Conservation (phyloP, 176 grass and related monocot genomes). For the Aegilops umbellulata region DNA sequence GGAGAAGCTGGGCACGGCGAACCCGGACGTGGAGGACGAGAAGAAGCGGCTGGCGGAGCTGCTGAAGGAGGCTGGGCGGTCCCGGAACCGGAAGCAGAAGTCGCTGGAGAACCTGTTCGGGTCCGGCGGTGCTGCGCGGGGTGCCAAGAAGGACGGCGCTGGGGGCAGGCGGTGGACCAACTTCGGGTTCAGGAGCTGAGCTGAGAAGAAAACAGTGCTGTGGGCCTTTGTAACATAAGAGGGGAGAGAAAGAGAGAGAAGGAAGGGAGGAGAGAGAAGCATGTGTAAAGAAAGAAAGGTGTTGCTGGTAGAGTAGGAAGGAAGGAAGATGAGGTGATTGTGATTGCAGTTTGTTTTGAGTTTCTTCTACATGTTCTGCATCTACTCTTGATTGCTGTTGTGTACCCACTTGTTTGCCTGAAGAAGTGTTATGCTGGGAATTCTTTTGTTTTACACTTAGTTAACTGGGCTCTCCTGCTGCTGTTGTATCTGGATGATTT, state of each 20-base stretch:
- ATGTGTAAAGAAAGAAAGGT: conserved; percentile 58
- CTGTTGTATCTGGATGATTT: conserved; percentile 19
- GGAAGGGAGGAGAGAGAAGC: not conserved
- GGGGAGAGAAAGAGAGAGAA: not conserved
- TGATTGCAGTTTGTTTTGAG: conserved; percentile 32
- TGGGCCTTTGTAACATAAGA: conserved; percentile 57
- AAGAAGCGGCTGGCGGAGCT: conserved; percentile 81
- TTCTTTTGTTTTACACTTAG: not conserved
- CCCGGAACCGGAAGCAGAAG: conserved; percentile 80
- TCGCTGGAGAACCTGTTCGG: conserved; percentile 78
- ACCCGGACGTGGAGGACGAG: conserved; percentile 93
- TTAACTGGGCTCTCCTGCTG: conserved; percentile 6
- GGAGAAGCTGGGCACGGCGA: conserved; percentile 90
- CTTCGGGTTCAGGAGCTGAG: conserved; percentile 80
- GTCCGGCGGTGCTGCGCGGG: conserved; percentile 26
- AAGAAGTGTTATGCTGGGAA: not conserved
- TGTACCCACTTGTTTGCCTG: not conserved
- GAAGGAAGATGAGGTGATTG: conserved; percentile 39
- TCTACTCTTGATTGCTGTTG: conserved; percentile 4
- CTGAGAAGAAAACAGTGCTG: not conserved
- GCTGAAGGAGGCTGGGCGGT: conserved; percentile 78
- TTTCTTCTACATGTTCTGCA: conserved; percentile 32
- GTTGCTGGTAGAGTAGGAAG: conserved; percentile 45
- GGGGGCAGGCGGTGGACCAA: conserved; percentile 77
- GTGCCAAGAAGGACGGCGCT: conserved; percentile 64